These are phyloP conservation scores for Dactylis glomerata DNA, from an alignment of 176 grass and related monocot genomes.

Conservation along the genomic window DNA sequence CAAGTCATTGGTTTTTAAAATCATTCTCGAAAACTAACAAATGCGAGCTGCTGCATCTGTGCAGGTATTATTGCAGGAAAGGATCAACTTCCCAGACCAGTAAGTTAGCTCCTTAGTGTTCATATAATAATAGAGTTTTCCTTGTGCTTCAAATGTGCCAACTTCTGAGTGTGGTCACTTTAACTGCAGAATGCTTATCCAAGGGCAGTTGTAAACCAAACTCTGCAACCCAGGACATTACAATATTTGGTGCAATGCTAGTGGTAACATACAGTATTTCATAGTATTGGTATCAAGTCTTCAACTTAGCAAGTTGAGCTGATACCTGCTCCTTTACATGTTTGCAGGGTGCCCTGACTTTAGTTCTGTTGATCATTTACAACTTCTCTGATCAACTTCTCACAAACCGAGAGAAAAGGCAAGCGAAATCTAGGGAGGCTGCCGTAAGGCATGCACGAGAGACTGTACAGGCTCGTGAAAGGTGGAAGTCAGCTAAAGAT, in stretches of 20 bases:
- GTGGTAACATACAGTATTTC: conserved; percentile 43
- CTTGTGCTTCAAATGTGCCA: neutral
- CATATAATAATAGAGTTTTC: too few relatives aligned
- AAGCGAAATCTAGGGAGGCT: conserved; percentile 89
- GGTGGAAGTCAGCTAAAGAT: conserved; percentile 91
- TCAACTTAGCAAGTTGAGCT: conserved; percentile 26
- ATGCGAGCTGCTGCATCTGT: neutral
- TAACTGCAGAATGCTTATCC: conserved; percentile 65
- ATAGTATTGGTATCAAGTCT: neutral
- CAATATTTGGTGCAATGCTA: conserved; percentile 82
- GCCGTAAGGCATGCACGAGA: conserved; percentile 71
- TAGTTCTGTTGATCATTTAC: conserved; percentile 79
- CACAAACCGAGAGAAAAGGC: conserved; percentile 71
- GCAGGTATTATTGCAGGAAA: conserved; percentile 86
- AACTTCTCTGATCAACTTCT: conserved; percentile 93
- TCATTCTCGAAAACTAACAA: neutral
- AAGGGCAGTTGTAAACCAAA: conserved; percentile 70
- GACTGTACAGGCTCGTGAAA: conserved; percentile 62
- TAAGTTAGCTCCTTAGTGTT: conserved; percentile 52
- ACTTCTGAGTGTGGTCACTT: neutral
- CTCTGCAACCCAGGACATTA: conserved; percentile 87
- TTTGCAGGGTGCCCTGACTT: conserved; percentile 59
- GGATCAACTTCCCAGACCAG: conserved; percentile 62
- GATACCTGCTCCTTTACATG: neutral
- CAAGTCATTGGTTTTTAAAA: neutral